Conservation (phyloP, 495 filamentous ascomycete species). For the Astrothelium macrocarpum region DNA sequence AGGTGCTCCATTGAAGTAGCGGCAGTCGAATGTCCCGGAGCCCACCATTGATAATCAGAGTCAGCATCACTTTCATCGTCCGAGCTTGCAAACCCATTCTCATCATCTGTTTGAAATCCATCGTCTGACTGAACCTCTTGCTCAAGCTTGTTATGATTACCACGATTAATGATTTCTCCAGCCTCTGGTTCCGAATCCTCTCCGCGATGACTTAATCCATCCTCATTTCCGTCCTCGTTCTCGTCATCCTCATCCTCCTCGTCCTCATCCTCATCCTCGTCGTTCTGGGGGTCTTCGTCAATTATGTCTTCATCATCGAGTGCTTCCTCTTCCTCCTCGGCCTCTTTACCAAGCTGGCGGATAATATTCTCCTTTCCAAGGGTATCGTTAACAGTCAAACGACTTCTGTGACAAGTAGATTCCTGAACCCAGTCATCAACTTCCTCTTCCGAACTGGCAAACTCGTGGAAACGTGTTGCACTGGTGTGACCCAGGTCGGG, state of each 20-base stretch:
- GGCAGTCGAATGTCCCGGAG: conserved; percentile 45
- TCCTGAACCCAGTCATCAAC: conserved; percentile 82
- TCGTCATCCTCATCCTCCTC: conserved; percentile 25
- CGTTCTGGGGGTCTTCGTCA: conserved; percentile 16
- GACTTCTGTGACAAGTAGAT: conserved; percentile 49
- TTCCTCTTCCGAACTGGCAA: conserved; percentile 68
- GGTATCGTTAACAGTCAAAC: conserved; percentile 80
- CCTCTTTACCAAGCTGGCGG: conserved; percentile 78
- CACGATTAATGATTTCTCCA: conserved; percentile 17
- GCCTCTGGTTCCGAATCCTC: conserved; percentile 45
- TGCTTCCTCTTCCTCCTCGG: conserved; percentile 81
- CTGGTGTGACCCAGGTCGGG: conserved; percentile 54
- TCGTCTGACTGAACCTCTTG: conserved; percentile 57
- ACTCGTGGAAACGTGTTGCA: conserved; percentile 81
- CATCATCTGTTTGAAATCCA: conserved; percentile 84
- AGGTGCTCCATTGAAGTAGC: conserved; percentile 46
- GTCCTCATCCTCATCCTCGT: conserved; percentile 35
- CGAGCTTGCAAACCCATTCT: conserved; percentile 83
- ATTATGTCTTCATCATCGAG: conserved; percentile 48
- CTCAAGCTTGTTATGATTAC: conserved; percentile 25
- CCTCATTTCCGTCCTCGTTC: conserved; percentile 37
- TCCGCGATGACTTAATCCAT: conserved; percentile 42
- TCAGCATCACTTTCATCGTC: conserved; percentile 71
- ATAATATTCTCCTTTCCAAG: conserved; percentile 84
- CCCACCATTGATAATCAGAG: conserved; percentile 72